Evolutionary conservation across 192 early-diverging fungal genomes (phyloP).

Genomic region (Podila horticola): DNA sequence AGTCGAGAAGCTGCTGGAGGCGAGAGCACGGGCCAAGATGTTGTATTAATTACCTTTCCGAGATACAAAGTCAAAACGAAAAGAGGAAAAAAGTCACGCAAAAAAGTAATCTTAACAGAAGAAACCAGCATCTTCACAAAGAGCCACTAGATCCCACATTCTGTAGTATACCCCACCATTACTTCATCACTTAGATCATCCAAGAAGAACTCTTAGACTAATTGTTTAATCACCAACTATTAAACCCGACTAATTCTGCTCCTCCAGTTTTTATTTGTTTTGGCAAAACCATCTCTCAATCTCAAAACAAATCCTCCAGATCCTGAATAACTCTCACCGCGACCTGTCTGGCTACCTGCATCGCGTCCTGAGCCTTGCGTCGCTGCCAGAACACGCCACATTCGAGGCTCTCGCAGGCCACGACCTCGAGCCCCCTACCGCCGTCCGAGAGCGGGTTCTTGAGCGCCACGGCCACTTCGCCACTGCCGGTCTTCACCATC

Average conservation of each 20-base stretch:
- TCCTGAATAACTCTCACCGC: constrained; percentile 14
- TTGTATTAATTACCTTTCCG: constrained; percentile 6
- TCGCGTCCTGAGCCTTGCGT: constrained; percentile 19
- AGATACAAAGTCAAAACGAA: not conserved
- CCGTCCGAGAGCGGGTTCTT: not conserved
- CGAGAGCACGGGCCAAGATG: constrained; percentile 42
- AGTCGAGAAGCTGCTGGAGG: constrained; percentile 36
- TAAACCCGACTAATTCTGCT: not conserved
- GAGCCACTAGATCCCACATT: too few relatives aligned
- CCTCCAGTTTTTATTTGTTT: too few relatives aligned
- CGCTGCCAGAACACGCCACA: constrained; percentile 43
- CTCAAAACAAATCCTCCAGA: constrained; percentile 9
- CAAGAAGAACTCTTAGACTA: not conserved
- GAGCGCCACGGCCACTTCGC: not conserved
- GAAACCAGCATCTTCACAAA: not conserved
- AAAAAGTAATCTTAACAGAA: not conserved
- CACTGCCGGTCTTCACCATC: not conserved
- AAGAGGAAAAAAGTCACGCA: not conserved
- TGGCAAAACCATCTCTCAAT: too few relatives aligned
- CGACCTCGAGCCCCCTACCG: constrained; percentile 21
- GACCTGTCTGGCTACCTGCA: not conserved
- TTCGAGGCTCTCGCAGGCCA: constrained; percentile 48
- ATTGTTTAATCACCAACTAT: not conserved
- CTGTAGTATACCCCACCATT: too few relatives aligned
- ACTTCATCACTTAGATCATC: too few relatives aligned